Evolutionary conservation across 2,329 filamentous ascomycete genomes (phyloP).

Genomic region (Venturia effusa): DNA sequence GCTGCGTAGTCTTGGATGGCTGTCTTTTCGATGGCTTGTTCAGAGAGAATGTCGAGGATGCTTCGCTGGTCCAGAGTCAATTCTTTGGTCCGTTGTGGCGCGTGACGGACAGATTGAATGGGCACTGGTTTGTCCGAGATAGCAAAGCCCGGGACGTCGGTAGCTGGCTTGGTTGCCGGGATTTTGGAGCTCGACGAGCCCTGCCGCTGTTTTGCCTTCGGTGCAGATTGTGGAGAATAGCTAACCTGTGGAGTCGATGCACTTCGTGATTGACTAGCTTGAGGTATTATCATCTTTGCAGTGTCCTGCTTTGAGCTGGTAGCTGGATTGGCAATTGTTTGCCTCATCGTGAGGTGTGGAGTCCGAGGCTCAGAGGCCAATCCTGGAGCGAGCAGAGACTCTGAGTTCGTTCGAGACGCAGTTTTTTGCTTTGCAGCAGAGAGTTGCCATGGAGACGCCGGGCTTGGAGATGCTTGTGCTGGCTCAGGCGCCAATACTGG

Average conservation of each 20-base stretch:
- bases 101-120: slow-evolving; percentile 37
- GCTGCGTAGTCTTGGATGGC: slow-evolving; percentile 66
- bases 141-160: slow-evolving; percentile 20
- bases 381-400: slow-evolving; percentile 21
- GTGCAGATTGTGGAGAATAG: slow-evolving; percentile 13
- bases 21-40: slow-evolving; percentile 78
- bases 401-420: not conserved
- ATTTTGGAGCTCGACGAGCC: slow-evolving; percentile 18
- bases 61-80: slow-evolving; percentile 60
- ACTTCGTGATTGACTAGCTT: slow-evolving; percentile 6
- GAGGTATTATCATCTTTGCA: slow-evolving; percentile 12
- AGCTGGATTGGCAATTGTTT: slow-evolving; percentile 43
- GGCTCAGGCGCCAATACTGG: slow-evolving; percentile 23
- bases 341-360: slow-evolving; percentile 49
- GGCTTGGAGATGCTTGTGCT: slow-evolving; percentile 19
- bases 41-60: slow-evolving; percentile 77
- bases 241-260: slow-evolving; percentile 17
- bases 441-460: slow-evolving; percentile 55
- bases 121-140: slow-evolving; percentile 24
- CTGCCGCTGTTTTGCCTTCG: not conserved
- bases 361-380: slow-evolving; percentile 24
- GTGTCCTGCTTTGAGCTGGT: not conserved
- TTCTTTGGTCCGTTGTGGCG: slow-evolving; percentile 43
- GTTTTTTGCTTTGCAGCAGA: slow-evolving; percentile 38
- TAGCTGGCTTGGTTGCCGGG: slow-evolving; percentile 21